A percentile compares a stretch with the other conserved stretches of the same genome.
These are phyloP conservation scores for Wickerhamiella azymoides DNA, from an alignment of 805 yeast genomes.

Conservation along the genomic window DNA sequence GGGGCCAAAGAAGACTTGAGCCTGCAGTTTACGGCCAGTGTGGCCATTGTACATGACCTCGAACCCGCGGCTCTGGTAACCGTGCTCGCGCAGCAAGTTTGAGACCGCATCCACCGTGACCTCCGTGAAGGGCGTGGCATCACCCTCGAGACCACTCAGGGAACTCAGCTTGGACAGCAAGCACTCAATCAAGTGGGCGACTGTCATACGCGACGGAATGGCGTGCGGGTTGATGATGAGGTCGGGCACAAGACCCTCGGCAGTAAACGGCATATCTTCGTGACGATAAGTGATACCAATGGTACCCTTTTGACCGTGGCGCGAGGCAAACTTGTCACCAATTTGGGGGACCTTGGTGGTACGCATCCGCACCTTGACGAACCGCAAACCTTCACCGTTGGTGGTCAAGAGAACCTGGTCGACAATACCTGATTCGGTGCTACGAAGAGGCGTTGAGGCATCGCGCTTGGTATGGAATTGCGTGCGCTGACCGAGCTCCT, in stretches of 20 bases:
- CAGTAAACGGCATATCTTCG: slow-evolving; percentile 97
- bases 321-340: slow-evolving; percentile 98
- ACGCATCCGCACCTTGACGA: slow-evolving; percentile 97
- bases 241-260: slow-evolving; percentile 95
- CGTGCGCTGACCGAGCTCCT: slow-evolving; percentile 96
- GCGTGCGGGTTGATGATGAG: slow-evolving; percentile 97
- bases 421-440: slow-evolving; percentile 95
- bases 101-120: slow-evolving; percentile 97
- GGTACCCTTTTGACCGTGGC: slow-evolving; percentile 99
- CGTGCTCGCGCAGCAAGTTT: slow-evolving; percentile 80
- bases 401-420: slow-evolving; percentile 96
- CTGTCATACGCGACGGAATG: slow-evolving; percentile 99
- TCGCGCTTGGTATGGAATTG: slow-evolving; percentile 97
- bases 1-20: slow-evolving; percentile 99
- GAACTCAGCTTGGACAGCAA: slow-evolving; percentile 88
- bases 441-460: slow-evolving; percentile 93
- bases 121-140: slow-evolving; percentile 97
- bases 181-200: slow-evolving; percentile 98
- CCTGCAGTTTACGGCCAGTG: slow-evolving; percentile 95
- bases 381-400: slow-evolving; percentile 94
- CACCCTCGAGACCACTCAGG: slow-evolving; percentile 93
- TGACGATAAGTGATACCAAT: slow-evolving; percentile 97
- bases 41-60: slow-evolving; percentile 99
- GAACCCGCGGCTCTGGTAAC: slow-evolving; percentile 95
- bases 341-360: slow-evolving; percentile 97